Evolutionary conservation across 352 stramenopile genomes (phyloP).

Genomic region (Pythium pyrilobum): DNA sequence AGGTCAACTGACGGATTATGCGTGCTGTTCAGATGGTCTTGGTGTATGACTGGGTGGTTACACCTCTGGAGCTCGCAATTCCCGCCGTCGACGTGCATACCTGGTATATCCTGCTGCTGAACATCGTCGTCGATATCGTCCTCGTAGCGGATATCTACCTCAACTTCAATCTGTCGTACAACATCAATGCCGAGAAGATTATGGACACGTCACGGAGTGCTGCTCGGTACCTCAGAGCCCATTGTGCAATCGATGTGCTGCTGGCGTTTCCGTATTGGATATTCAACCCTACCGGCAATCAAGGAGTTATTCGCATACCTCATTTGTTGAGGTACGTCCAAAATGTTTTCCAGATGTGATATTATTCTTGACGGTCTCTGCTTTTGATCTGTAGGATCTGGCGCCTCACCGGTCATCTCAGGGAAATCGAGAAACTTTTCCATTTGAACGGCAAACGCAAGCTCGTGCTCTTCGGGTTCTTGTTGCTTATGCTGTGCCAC

Average conservation of each 20-base stretch:
- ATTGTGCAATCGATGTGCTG: slow-evolving; percentile 41
- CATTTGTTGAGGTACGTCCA: slow-evolving; percentile 27
- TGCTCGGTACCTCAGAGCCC: slow-evolving; percentile 25
- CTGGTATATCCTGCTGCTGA: slow-evolving; percentile 22
- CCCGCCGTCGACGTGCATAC: slow-evolving; percentile 22
- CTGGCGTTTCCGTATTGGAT: slow-evolving; percentile 35
- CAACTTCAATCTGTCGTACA: slow-evolving; percentile 57
- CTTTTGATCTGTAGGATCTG: not conserved
- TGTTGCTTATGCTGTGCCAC: slow-evolving; percentile 51
- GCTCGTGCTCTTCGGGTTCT: slow-evolving; percentile 16
- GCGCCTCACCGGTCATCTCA: not conserved
- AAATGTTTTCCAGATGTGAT: not conserved
- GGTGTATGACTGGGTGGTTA: slow-evolving; percentile 33
- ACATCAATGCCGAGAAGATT: slow-evolving; percentile 46
- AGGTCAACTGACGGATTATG: not conserved
- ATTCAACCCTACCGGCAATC: not conserved
- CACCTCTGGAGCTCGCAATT: slow-evolving; percentile 52
- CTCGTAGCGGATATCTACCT: slow-evolving; percentile 40
- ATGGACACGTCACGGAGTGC: slow-evolving; percentile 30
- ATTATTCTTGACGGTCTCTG: too few relatives aligned
- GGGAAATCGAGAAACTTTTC: slow-evolving; percentile 32
- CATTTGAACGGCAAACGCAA: slow-evolving; percentile 40
- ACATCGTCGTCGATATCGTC: slow-evolving; percentile 27
- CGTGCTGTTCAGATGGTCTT: not conserved
- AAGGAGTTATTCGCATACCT: slow-evolving; percentile 31